Percentiles rank a stretch among this genome's conserved stretches.
Evolutionary conservation across 345 rosid genomes (phyloP).

Genomic region (Citrus australasica): DNA sequence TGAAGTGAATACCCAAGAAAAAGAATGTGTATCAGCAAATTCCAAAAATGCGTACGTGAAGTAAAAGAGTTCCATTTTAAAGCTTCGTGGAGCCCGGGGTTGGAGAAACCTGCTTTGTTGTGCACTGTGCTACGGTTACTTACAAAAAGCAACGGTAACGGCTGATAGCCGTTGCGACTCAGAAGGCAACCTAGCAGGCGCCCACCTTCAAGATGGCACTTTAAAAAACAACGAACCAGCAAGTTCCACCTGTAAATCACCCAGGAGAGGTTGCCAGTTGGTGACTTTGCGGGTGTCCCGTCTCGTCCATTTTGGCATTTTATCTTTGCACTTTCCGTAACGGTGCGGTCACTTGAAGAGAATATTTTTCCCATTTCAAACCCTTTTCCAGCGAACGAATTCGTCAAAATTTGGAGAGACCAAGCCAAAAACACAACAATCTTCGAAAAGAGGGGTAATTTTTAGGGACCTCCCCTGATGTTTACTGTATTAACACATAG

Average conservation of each 20-base stretch:
- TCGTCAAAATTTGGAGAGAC: not conserved
- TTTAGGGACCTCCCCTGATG: too few relatives aligned
- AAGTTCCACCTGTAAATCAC: not conserved
- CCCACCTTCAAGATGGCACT: not conserved
- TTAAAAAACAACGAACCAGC: not conserved
- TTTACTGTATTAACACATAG: too few relatives aligned
- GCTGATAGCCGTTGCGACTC: not conserved
- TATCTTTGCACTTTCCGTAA: constrained; percentile 1
- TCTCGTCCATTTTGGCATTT: not conserved
- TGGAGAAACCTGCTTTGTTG: too few relatives aligned
- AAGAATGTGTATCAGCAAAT: not conserved
- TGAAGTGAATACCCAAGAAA: too few relatives aligned
- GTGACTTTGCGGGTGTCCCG: not conserved
- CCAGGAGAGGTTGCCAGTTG: not conserved
- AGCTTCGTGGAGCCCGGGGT: too few relatives aligned
- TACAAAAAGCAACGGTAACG: not conserved
- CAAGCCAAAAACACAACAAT: not conserved
- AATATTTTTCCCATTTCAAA: not conserved
- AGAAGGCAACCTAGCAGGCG: not conserved
- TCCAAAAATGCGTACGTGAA: too few relatives aligned
- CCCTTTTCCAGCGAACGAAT: not conserved
- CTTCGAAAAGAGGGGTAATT: too few relatives aligned
- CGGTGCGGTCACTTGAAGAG: not conserved
- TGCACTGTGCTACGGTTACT: too few relatives aligned
- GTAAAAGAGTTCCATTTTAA: too few relatives aligned